Percentiles rank a stretch among this genome's conserved stretches.
phyloP scores from a whole-genome alignment of 2,329 filamentous ascomycete species.

The Fusarium sp. region DNA sequence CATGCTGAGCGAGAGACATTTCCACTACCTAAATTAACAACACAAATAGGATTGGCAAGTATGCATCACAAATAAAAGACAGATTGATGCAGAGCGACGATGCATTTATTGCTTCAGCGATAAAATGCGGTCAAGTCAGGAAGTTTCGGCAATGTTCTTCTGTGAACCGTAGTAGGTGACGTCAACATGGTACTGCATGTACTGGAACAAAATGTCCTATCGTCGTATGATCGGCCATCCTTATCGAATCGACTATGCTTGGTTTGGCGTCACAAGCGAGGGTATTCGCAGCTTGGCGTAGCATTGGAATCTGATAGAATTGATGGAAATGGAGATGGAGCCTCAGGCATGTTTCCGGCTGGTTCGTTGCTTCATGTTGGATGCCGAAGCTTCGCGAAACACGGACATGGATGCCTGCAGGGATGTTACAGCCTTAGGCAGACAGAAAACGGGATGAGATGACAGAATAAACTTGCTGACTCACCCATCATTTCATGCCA shows the following conservation, averaged over 20 bases:
- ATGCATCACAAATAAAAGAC: fast-evolving
- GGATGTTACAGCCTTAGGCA: background rate
- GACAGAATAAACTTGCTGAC: background rate
- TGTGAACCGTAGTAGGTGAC: slow-evolving; percentile 19
- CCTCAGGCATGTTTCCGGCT: slow-evolving; percentile 16
- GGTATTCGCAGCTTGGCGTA: slow-evolving; percentile 3
- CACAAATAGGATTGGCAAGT: no score
- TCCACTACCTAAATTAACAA: background rate
- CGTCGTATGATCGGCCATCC: slow-evolving; percentile 4
- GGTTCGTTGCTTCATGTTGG: background rate
- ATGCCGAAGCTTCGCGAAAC: slow-evolving; percentile 31
- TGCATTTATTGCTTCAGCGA: background rate
- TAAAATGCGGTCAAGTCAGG: slow-evolving; percentile 9
- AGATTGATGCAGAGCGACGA: background rate
- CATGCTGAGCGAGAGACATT: slow-evolving; percentile 60
- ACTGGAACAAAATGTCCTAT: background rate
- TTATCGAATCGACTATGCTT: background rate
- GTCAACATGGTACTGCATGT: slow-evolving; percentile 14
- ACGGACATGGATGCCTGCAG: slow-evolving; percentile 17
- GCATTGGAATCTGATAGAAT: slow-evolving; percentile 5
- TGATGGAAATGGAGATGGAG: background rate
- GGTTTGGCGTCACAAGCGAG: slow-evolving; percentile 16
- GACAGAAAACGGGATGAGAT: fast-evolving
- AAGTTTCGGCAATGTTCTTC: slow-evolving; percentile 22
- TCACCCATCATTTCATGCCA: no score